A percentile compares a stretch with the other conserved stretches of the same genome.
phyloP scores from a whole-genome alignment of 208 protist genomes.

The Trypanosoma vivax region DNA sequence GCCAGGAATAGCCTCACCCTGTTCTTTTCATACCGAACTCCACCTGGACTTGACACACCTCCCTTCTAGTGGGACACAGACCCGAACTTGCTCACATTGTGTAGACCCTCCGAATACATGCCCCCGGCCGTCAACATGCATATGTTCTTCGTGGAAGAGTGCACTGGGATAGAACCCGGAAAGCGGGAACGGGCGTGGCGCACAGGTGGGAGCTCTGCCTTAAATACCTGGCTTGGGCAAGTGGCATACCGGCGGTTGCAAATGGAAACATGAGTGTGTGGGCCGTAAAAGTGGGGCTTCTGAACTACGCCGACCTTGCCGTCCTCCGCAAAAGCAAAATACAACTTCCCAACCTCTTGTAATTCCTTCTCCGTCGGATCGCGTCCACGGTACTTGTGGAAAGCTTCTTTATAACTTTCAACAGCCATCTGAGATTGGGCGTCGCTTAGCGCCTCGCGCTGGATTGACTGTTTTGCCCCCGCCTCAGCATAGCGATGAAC shows the following conservation, averaged over 20 bases:
- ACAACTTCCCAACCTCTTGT: conserved; percentile 54
- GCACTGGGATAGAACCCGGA: conserved; percentile 73
- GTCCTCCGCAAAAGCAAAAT: conserved; percentile 68
- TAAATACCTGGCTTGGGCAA: conserved; percentile 66
- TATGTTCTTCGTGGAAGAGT: conserved; percentile 77
- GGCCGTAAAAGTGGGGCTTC: conserved; percentile 73
- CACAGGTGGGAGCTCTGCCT: conserved; percentile 48
- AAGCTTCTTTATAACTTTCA: conserved; percentile 71
- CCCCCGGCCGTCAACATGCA: conserved; percentile 50
- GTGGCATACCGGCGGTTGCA: conserved; percentile 28
- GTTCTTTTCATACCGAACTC: too few species aligned
- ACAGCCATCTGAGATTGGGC: conserved; percentile 27
- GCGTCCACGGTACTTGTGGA: conserved; percentile 58
- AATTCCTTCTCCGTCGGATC: conserved; percentile 68
- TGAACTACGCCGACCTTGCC: conserved; percentile 70
- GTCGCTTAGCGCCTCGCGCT: conserved; percentile 27
- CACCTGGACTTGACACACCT: background rate
- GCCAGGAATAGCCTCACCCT: too few species aligned
- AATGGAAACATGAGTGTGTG: conserved; percentile 70
- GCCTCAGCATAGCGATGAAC: conserved; percentile 75
- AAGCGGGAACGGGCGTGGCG: conserved; percentile 65
- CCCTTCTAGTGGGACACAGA: background rate
- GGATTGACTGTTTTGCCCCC: conserved; percentile 27
- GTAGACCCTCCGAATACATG: conserved; percentile 56
- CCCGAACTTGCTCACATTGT: conserved; percentile 29